Evolutionary conservation across 495 filamentous ascomycete genomes (phyloP), one percentile per base, ranked within the genome.

Genomic region (Annulohypoxylon maeteangense): DNA sequence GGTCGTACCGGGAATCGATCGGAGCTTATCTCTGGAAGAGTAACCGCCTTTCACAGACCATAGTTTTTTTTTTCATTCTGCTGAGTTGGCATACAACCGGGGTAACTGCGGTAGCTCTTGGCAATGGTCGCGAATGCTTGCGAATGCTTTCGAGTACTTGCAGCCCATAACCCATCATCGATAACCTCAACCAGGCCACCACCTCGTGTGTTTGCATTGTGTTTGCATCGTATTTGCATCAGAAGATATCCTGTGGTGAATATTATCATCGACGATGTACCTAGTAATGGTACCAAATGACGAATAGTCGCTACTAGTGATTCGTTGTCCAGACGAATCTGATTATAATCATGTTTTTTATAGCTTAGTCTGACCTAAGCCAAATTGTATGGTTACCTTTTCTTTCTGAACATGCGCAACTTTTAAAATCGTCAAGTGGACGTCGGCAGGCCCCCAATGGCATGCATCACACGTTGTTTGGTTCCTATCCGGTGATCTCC

Each of bases 1-100:
- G 55, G 70, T 68, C 32, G 65, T 42, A 68, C 70, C 70, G 70
- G 70, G 47, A 56, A 73, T 68, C 70, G 65, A 68, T 68, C 70
- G 65, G 70, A 73, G 65, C 60, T 62, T 68, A 65, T 73, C 47
- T 65, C 47, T 65, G n/a, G 32, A 51, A 34, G 34, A 59, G 40
- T 18, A 67, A 44, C 48, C 42, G 47, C 56, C 36, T 50, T 68
- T 48, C 55, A 53, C 12, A 47, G 47, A 59, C 31, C 29, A 47
- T 58, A 51, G 54, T 29, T 64, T 40, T 40, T 40, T 40, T 40
- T 40, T 40, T 40, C 36, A 29, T 29, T 29, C 65, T 68, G 70
- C 60, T 73, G 70, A 73, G 70, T 68, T 73, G 70, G 65, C 70
- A 73, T 42, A 65, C 23, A 65, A 45, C 40, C 47, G 23, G 65